These are phyloP conservation scores for Acacia pycnantha DNA, from an alignment of 331 rosid species.

Conservation along the genomic window DNA sequence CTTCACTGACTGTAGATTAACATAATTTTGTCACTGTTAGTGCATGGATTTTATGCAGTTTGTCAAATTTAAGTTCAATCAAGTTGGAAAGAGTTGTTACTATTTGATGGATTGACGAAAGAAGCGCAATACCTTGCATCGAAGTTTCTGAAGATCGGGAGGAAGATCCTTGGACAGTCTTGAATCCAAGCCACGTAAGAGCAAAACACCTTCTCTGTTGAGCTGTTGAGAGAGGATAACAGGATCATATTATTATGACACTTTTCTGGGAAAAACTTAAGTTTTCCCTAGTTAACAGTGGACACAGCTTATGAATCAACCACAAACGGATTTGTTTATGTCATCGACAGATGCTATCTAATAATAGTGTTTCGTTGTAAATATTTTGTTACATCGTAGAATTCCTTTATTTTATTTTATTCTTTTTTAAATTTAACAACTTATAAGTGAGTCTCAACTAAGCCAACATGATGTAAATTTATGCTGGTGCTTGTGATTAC, in stretches of 20 bases:
- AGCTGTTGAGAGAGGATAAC: conserved; percentile 45
- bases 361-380: not conserved
- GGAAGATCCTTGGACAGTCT: conserved; percentile 94
- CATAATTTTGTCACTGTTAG: not conserved
- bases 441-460: not conserved
- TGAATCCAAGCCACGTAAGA: conserved; percentile 87
- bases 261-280: not conserved
- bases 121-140: conserved; percentile 75
- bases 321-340: not conserved
- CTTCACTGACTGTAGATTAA: not conserved
- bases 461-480: not conserved
- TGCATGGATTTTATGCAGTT: not conserved
- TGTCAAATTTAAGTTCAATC: not conserved
- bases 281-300: not conserved
- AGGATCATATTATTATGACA: not conserved
- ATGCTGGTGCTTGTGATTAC: not conserved
- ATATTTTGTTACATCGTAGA: not conserved
- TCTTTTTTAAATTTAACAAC: too few relatives aligned
- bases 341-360: too few relatives aligned
- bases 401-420: too few relatives aligned
- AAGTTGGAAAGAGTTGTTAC: not conserved
- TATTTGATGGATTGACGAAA: not conserved
- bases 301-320: not conserved
- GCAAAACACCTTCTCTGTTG: conserved; percentile 88
- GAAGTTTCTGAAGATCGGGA: conserved; percentile 92